A percentile compares a stretch with the other conserved stretches of the same genome.
Conservation (phyloP, 2,329 filamentous ascomycete species). For the Fusarium anthophilum region DNA sequence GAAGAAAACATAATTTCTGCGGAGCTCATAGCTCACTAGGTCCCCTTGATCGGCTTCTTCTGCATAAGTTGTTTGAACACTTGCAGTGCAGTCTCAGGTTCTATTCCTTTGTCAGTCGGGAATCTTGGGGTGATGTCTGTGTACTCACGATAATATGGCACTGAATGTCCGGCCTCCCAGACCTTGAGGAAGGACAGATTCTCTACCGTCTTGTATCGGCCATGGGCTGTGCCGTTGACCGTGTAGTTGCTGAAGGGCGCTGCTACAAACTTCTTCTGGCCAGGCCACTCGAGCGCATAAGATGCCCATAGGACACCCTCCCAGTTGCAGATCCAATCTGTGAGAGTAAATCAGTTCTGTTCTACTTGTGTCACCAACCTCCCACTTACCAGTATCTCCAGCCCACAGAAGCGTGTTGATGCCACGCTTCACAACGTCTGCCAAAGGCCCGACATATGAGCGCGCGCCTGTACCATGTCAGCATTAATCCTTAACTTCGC, state of each 20-base stretch:
- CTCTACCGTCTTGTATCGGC: conserved; percentile 57
- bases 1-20: not conserved
- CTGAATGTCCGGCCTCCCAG: conserved; percentile 67
- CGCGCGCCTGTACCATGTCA: conserved; percentile 47
- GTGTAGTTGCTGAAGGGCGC: conserved; percentile 53
- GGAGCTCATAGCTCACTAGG: conserved; percentile 8
- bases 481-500: not conserved
- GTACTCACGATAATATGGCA: conserved; percentile 55
- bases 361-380: not conserved
- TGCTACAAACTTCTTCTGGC: conserved; percentile 51
- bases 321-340: conserved; percentile 68
- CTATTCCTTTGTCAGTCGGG: conserved; percentile 21
- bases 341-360: not conserved
- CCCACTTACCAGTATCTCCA: conserved; percentile 56
- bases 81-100: conserved; percentile 41
- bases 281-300: conserved; percentile 56
- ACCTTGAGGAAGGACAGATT: conserved; percentile 70
- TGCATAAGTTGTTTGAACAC: conserved; percentile 43
- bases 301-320: conserved; percentile 59
- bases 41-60: conserved; percentile 29
- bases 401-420: conserved; percentile 63
- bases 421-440: conserved; percentile 57
- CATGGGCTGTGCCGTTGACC: conserved; percentile 56
- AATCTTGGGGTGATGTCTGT: too few relatives aligned
- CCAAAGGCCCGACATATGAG: conserved; percentile 56